Evolutionary conservation across 148 eudicot genomes (phyloP).

Genomic region (Rhododendron henanense): DNA sequence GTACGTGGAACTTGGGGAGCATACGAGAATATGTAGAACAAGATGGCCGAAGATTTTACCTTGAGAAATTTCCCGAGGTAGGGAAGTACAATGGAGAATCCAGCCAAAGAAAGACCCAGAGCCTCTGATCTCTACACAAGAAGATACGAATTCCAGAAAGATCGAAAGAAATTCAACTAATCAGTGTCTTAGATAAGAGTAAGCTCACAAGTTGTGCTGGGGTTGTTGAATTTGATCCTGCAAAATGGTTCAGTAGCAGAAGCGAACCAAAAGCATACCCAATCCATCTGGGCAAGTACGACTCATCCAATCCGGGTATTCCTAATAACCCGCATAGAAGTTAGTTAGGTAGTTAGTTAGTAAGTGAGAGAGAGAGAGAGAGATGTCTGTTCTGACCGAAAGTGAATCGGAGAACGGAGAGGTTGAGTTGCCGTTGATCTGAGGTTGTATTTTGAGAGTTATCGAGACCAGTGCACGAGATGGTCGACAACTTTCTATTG

Average conservation of each 20-base stretch:
- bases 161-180: neutral
- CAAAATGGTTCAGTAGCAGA: constrained; percentile 67
- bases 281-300: constrained; percentile 92
- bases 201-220: constrained; percentile 80
- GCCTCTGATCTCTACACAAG: constrained; percentile 68
- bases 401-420: constrained; percentile 89
- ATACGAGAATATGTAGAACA: no score
- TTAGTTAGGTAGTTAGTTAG: neutral
- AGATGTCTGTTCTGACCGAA: constrained; percentile 32
- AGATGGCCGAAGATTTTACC: constrained; percentile 23
- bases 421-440: constrained; percentile 61
- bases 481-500: constrained; percentile 23
- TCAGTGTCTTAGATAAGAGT: neutral
- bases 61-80: constrained; percentile 62
- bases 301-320: constrained; percentile 89
- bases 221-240: constrained; percentile 49
- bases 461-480: constrained; percentile 23
- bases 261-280: constrained; percentile 85
- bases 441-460: constrained; percentile 24
- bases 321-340: constrained; percentile 33
- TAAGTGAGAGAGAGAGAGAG: constrained; percentile 7
- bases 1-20: no score
- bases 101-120: constrained; percentile 84
- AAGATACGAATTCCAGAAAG: constrained; percentile 4
- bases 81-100: constrained; percentile 68